phyloP scores from a whole-genome alignment of 2,329 filamentous ascomycete species.

The Fusarium redolens region DNA sequence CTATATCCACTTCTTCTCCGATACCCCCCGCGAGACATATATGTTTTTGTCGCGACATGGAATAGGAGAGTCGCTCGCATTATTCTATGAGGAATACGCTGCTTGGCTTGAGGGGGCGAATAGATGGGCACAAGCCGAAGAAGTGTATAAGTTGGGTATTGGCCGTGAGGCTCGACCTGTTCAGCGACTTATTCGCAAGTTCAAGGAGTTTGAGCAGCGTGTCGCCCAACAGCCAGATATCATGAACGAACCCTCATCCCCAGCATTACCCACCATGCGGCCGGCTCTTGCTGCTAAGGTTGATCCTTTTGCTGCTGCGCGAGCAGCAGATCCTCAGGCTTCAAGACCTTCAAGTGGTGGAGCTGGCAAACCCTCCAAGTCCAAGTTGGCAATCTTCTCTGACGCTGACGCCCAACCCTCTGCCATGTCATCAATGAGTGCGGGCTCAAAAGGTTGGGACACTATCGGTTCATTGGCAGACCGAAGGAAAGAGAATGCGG shows the following conservation, averaged over 20 bases:
- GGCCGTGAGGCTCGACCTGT: conserved; percentile 87
- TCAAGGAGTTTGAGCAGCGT: conserved; percentile 88
- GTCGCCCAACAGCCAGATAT: conserved; percentile 73
- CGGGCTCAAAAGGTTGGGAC: conserved; percentile 83
- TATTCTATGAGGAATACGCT: conserved; percentile 98
- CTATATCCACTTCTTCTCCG: conserved; percentile 93
- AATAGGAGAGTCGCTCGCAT: conserved; percentile 86
- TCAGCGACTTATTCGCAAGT: conserved; percentile 87
- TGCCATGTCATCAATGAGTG: conserved; percentile 63
- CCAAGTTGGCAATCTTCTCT: conserved; percentile 92
- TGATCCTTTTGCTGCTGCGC: conserved; percentile 78
- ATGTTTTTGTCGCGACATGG: conserved; percentile 89
- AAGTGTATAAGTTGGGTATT: conserved; percentile 91
- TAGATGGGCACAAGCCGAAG: conserved; percentile 90
- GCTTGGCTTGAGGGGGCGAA: conserved; percentile 88
- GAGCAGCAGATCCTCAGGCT: conserved; percentile 73
- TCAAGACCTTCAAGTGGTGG: conserved; percentile 62
- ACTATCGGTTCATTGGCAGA: conserved; percentile 88
- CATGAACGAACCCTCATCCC: conserved; percentile 78
- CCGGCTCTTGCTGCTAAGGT: conserved; percentile 87
- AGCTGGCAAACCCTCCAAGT: conserved; percentile 73
- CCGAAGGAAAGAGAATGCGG: conserved; percentile 91
- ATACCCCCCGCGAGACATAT: conserved; percentile 92
- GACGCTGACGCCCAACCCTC: conserved; percentile 74
- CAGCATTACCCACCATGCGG: conserved; percentile 84